Evolutionary conservation across 441 rosid species (phyloP).

Genomic region (Rhodomyrtus psidioides): DNA sequence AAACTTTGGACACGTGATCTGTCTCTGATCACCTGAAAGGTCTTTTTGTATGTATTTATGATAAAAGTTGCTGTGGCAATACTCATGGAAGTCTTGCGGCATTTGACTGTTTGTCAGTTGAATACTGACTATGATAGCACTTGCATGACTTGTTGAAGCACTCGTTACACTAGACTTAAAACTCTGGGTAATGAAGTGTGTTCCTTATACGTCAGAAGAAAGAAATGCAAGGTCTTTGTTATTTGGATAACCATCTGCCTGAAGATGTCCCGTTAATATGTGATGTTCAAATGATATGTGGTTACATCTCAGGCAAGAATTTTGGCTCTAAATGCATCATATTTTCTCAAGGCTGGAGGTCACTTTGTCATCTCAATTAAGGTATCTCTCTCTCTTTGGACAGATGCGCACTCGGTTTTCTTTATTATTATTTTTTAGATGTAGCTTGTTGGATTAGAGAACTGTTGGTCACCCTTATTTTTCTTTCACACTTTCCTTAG

Average conservation of each 20-base stretch:
- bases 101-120: not conserved
- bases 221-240: not conserved
- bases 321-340: slow-evolving; percentile 79
- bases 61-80: not conserved
- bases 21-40: not conserved
- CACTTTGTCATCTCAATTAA: slow-evolving; percentile 94
- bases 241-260: no score
- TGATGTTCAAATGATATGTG: not conserved
- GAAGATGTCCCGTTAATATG: not conserved
- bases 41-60: not conserved
- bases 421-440: not conserved
- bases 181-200: not conserved
- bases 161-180: not conserved
- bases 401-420: not conserved
- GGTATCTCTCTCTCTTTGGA: slow-evolving; percentile 21
- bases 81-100: not conserved
- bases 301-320: slow-evolving; percentile 68
- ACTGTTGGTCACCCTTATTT: not conserved
- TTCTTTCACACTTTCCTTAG: not conserved
- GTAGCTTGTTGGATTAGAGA: not conserved
- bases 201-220: not conserved
- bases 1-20: not conserved
- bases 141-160: not conserved
- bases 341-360: slow-evolving; percentile 83
- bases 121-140: not conserved